phyloP scores from a whole-genome alignment of 495 filamentous ascomycete species.

The Astrothelium subdiscretum region DNA sequence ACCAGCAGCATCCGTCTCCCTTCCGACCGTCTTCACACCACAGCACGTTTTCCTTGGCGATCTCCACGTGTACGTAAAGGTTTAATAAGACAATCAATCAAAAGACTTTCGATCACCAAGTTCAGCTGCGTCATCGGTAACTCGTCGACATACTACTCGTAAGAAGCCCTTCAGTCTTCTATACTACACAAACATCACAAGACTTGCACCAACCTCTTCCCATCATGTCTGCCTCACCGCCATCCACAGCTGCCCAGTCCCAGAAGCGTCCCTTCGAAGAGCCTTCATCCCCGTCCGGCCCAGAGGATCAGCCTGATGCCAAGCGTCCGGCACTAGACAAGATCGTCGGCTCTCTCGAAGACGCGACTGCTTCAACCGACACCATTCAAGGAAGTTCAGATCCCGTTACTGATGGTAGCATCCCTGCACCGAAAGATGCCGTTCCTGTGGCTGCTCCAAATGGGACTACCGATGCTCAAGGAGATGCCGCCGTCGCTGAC shows the following conservation, averaged over 20 bases:
- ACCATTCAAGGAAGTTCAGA: conserved; percentile 27
- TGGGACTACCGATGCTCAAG: conserved; percentile 40
- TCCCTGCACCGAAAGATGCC: conserved; percentile 31
- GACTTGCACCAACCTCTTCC: not conserved
- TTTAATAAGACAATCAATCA: conserved; percentile 41
- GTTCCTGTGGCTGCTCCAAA: conserved; percentile 39
- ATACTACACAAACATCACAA: not conserved
- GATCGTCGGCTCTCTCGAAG: conserved; percentile 46
- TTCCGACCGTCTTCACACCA: conserved; percentile 38
- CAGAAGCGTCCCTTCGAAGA: conserved; percentile 95
- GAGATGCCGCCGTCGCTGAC: conserved; percentile 64
- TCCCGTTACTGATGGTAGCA: conserved; percentile 26
- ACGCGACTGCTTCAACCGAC: conserved; percentile 33
- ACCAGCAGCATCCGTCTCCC: conserved; percentile 21
- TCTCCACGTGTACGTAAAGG: conserved; percentile 79
- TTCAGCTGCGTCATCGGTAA: conserved; percentile 1
- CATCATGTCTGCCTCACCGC: conserved; percentile 6
- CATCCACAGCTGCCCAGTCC: conserved; percentile 14
- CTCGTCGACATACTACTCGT: conserved; percentile 25
- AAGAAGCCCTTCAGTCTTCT: conserved; percentile 19
- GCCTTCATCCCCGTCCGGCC: conserved; percentile 83
- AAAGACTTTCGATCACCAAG: conserved; percentile 15
- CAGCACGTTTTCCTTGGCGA: conserved; percentile 87
- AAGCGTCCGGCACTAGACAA: conserved; percentile 96
- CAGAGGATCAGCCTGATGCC: conserved; percentile 85